Base-by-base conservation (phyloP, 768 basidiomycete species). In the Tylopilus plumbeoviolaceoides region DNA sequence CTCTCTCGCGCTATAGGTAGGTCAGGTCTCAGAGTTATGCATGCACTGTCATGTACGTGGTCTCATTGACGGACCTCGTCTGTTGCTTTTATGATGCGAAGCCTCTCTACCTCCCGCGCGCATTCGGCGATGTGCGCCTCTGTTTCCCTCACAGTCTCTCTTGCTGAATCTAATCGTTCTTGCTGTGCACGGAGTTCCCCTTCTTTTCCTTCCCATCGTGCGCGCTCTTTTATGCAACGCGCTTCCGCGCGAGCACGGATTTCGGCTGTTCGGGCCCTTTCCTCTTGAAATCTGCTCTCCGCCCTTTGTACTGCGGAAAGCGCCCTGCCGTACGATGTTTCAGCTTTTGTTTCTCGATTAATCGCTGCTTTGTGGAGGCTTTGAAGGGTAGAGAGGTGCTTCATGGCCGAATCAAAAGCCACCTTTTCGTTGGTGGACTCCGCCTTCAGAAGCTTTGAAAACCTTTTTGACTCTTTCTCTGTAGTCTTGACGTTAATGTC, bases 381-480 rank as follows among this genome's bases (percentile, higher is more conserved):
- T 64, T 88, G 87, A n/a, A 91, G 67, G 27, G 81, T 73, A 4
- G 78, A 77, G 20, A 91, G 80, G 56, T 87, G 85, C 49, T 75
- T 77, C 59, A 91, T 75, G 4, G 84, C 81, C 5, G 79, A 72
- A 20, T 72, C 68, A 20, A 93, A 68, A 0, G 85, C 77, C 54
- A 78, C 73, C 63, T 82, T 82, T 68, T 91, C 88, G 1, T 79
- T 74, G 62, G 82, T 83, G 1, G 77, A 85, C 67, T 90, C 90
- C 1, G 74, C 68, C 67, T 79, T 83, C 60, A 91, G 81, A 33
- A 92, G 78, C 63, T 82, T 90, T 7, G 83, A 79, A 33, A 91
- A 70, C 36, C 72, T 75, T 59, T 79, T 82, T 7, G 78, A 77
- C 44, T 87, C 81, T 58, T 78, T 81, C 47, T 68, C 85, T 88